Evolutionary conservation across 2,329 filamentous ascomycete genomes (phyloP).

Genomic region (Penicillium sp.): DNA sequence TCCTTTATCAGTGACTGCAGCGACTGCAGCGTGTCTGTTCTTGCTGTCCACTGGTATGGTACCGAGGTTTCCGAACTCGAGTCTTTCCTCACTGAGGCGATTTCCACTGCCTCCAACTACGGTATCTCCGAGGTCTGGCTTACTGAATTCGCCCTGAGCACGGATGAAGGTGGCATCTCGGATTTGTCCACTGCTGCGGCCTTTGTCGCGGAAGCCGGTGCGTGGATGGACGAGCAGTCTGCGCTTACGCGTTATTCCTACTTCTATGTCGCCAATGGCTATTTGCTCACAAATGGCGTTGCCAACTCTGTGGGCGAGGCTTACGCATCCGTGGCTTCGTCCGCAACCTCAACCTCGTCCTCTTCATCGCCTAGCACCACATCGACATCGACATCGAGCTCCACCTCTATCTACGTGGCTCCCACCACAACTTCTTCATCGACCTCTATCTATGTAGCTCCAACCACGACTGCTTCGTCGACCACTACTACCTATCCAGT

Average conservation of each 20-base stretch:
- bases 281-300: slow-evolving; percentile 22
- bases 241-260: slow-evolving; percentile 42
- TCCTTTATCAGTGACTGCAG: slow-evolving; percentile 36
- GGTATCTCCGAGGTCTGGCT: slow-evolving; percentile 41
- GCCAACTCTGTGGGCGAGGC: slow-evolving; percentile 28
- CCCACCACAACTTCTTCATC: not conserved
- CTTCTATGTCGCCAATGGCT: slow-evolving; percentile 34
- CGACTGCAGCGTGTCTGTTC: slow-evolving; percentile 35
- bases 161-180: slow-evolving; percentile 20
- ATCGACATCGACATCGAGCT: not conserved
- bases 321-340: slow-evolving; percentile 19
- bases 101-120: slow-evolving; percentile 29
- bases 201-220: slow-evolving; percentile 36
- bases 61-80: slow-evolving; percentile 9
- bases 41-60: slow-evolving; percentile 47
- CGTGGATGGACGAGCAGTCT: slow-evolving; percentile 36
- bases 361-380: not conserved
- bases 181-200: slow-evolving; percentile 22
- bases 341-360: not conserved
- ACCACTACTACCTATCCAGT: not conserved
- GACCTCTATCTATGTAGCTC: not conserved
- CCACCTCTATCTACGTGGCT: not conserved
- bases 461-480: not conserved
- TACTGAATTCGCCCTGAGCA: slow-evolving; percentile 39
- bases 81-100: slow-evolving; percentile 28